These are phyloP conservation scores for Seminavis robusta DNA, from an alignment of 108 stramenopile species.

Conservation along the genomic window DNA sequence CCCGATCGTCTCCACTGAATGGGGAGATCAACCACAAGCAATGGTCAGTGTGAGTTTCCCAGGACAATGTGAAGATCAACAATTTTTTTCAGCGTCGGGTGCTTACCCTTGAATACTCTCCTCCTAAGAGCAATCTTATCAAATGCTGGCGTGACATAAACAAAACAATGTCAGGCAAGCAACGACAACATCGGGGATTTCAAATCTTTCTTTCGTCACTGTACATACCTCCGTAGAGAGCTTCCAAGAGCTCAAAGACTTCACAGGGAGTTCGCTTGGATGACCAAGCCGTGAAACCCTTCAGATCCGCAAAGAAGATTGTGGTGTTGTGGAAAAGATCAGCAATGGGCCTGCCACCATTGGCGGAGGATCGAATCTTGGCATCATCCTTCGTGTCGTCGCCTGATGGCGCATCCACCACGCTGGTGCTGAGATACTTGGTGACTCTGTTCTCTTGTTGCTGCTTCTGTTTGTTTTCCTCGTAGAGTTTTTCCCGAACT, in stretches of 20 bases:
- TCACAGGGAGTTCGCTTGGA: conserved; percentile 11
- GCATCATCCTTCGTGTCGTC: background rate
- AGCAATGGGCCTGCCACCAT: conserved; percentile 6
- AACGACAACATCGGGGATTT: too few species aligned
- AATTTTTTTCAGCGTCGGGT: too few species aligned
- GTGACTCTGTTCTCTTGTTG: background rate
- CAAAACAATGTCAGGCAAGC: too few species aligned
- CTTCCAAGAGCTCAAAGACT: conserved; percentile 14
- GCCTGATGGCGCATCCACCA: background rate
- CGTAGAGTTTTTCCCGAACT: too few species aligned
- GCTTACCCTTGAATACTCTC: too few species aligned
- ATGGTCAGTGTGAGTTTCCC: too few species aligned
- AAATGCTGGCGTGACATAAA: too few species aligned
- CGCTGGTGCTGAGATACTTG: conserved; percentile 1
- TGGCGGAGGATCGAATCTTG: too few species aligned
- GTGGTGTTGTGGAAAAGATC: conserved; percentile 20
- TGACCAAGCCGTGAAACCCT: conserved; percentile 21
- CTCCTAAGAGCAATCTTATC: background rate
- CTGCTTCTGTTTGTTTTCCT: conserved; percentile 6
- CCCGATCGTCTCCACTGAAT: too few species aligned
- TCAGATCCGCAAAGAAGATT: conserved; percentile 13
- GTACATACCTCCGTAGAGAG: conserved; percentile 9
- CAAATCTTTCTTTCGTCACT: conserved; percentile 2
- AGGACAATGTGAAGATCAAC: too few species aligned
- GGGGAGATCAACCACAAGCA: too few species aligned